Evolutionary conservation across 2,329 filamentous ascomycete species (phyloP), one percentile per base, ranked within the genome.

Genomic region (Colletotrichum siamense): DNA sequence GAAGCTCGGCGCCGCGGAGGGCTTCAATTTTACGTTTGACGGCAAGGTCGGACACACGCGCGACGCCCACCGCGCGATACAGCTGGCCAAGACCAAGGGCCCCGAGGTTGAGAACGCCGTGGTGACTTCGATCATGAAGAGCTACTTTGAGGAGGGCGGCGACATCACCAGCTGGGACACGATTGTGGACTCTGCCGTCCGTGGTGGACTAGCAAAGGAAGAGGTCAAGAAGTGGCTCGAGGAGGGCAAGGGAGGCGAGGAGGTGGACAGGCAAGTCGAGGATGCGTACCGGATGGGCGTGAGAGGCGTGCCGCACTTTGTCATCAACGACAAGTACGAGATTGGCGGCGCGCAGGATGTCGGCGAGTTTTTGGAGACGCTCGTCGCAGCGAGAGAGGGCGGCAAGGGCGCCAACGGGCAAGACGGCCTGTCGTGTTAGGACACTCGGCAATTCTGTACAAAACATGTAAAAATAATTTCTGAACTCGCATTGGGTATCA

Each of bases 1-100:
- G 0, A 82, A 87, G 36, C 83, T 93, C 26, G 95, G 95, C 18
- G 86, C 87, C 49, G 85, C 87, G 26, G 92, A 94, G 65, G 95
- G 95, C 1, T 94, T 98, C 81, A 85, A 91, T 65, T 98, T 98
- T 85, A 90, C 90, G 26, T 94, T 93, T 78, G 90, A 91, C 15
- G 94, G 95, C 71, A 91, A 89, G 78, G 92, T 92, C 8, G 96
- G 96, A 64, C 94, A 93, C 81, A 96, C 95, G 22, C 89, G 95
- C 24, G 94, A 98, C 80, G 94, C 94, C 73, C 95, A 98, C 84
- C 91, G 95, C 5, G 82, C 96, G 76, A 89, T 96, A 61, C 92
- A 96, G 85, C 89, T 96, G 71, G 95, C 87, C 84, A 85, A 92
- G 88, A 83, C 80, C 74, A 76, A 91, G 70, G 86, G 86, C 5